phyloP scores from a whole-genome alignment of 768 basidiomycete genomes.

The Hericium erinaceus region DNA sequence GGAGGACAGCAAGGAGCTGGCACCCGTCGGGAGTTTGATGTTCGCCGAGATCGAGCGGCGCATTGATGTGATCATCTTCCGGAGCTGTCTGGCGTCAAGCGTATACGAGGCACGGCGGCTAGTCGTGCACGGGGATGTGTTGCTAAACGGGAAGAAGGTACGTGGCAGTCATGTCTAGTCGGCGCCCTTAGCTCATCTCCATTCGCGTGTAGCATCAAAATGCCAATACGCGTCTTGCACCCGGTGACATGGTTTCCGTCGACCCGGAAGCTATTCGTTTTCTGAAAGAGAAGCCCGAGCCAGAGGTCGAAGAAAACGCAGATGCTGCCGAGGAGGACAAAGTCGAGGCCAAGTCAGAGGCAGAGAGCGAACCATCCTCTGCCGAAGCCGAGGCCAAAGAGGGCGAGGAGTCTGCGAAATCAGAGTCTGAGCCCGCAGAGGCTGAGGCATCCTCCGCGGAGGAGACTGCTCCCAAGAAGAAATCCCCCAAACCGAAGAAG shows the following conservation, averaged over 20 bases:
- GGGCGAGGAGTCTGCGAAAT: background rate
- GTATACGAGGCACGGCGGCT: constrained; percentile 85
- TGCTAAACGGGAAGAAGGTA: constrained; percentile 86
- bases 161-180: constrained; percentile 2
- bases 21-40: constrained; percentile 94
- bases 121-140: constrained; percentile 79
- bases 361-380: constrained; percentile 5
- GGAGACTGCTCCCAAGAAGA: background rate
- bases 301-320: constrained; percentile 11
- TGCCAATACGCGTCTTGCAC: constrained; percentile 80
- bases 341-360: constrained; percentile 10
- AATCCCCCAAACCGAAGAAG: constrained; percentile 4
- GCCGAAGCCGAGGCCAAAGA: constrained; percentile 5
- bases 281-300: constrained; percentile 32
- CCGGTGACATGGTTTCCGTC: constrained; percentile 91
- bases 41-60: constrained; percentile 89
- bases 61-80: constrained; percentile 87
- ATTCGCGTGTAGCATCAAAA: constrained; percentile 52
- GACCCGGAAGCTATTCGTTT: constrained; percentile 75
- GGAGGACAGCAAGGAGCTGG: constrained; percentile 50
- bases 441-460: constrained; percentile 6
- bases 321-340: constrained; percentile 3
- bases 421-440: constrained; percentile 15
- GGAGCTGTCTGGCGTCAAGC: constrained; percentile 79
- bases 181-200: background rate